Conservation (phyloP, 495 filamentous ascomycete species). For the Clavariopsis aquatica region DNA sequence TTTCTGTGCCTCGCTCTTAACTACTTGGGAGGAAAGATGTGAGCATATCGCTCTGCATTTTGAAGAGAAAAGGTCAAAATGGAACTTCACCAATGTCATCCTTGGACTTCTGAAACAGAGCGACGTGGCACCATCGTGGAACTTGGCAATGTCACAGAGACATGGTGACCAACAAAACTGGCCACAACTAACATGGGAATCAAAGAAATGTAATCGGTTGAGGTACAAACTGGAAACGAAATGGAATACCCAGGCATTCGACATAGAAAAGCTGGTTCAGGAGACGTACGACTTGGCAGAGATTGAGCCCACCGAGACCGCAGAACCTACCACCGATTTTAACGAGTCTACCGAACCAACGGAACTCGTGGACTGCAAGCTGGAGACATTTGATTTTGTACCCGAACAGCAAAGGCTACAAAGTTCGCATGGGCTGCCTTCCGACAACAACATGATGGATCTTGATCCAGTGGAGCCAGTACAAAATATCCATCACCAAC, state of each 20-base stretch:
- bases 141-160: conserved; percentile 19
- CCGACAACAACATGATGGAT: conserved; percentile 28
- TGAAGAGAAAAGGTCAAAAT: conserved; percentile 37
- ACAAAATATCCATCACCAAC: conserved; percentile 12
- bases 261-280: conserved; percentile 33
- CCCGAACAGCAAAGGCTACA: conserved; percentile 2
- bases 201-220: conserved; percentile 33
- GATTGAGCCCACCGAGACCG: conserved; percentile 16
- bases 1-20: conserved; percentile 34
- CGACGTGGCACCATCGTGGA: conserved; percentile 32
- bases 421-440: conserved; percentile 22
- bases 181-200: conserved; percentile 38
- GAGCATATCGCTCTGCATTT: conserved; percentile 39
- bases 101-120: conserved; percentile 35
- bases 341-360: conserved; percentile 6
- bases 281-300: conserved; percentile 31
- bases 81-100: conserved; percentile 41
- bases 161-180: conserved; percentile 33
- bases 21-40: conserved; percentile 39
- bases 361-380: conserved; percentile 26
- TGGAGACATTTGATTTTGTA: conserved; percentile 28
- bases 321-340: not conserved
- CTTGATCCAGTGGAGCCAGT: conserved; percentile 25
- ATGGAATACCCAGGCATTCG: conserved; percentile 31
- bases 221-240: conserved; percentile 34